phyloP scores from a whole-genome alignment of 179 eudicot species.

The Camellia oleifera region DNA sequence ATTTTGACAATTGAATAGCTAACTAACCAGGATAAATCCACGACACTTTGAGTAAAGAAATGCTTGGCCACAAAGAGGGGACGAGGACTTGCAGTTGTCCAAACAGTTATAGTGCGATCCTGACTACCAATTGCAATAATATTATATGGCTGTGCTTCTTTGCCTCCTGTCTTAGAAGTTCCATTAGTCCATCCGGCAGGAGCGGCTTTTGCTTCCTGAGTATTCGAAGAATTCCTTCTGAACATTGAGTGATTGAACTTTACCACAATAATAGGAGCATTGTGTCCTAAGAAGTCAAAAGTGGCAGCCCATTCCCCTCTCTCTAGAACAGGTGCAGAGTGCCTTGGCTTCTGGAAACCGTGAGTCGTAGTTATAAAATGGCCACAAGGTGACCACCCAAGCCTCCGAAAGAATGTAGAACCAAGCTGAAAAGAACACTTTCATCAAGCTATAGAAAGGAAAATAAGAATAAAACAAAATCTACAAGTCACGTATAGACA shows the following conservation, averaged over 20 bases:
- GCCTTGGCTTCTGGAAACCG: slow-evolving; percentile 97
- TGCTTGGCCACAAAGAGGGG: slow-evolving; percentile 98
- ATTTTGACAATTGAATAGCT: background rate
- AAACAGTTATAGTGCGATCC: slow-evolving; percentile 96
- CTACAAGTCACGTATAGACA: slow-evolving; percentile 20
- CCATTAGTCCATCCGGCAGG: slow-evolving; percentile 86
- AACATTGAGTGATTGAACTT: slow-evolving; percentile 98
- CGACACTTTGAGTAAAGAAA: slow-evolving; percentile 93
- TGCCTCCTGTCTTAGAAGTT: slow-evolving; percentile 66
- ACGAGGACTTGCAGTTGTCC: slow-evolving; percentile 98
- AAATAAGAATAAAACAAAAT: slow-evolving; percentile 1
- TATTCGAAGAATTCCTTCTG: slow-evolving; percentile 45
- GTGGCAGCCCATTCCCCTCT: slow-evolving; percentile 99
- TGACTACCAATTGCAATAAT: slow-evolving; percentile 97
- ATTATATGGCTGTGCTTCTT: slow-evolving; percentile 83
- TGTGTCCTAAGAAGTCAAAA: slow-evolving; percentile 96
- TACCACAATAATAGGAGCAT: slow-evolving; percentile 93
- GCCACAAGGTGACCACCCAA: slow-evolving; percentile 99
- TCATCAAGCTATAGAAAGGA: slow-evolving; percentile 16
- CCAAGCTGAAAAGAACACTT: slow-evolving; percentile 68
- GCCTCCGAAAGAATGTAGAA: slow-evolving; percentile 96
- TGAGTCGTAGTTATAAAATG: slow-evolving; percentile 96
- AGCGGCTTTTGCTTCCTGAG: slow-evolving; percentile 57
- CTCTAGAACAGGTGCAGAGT: slow-evolving; percentile 96
- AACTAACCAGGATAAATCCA: slow-evolving; percentile 85